Evolutionary conservation across 1,139 yeast species (phyloP).

Genomic region (Zygosaccharomyces pseudobailii): DNA sequence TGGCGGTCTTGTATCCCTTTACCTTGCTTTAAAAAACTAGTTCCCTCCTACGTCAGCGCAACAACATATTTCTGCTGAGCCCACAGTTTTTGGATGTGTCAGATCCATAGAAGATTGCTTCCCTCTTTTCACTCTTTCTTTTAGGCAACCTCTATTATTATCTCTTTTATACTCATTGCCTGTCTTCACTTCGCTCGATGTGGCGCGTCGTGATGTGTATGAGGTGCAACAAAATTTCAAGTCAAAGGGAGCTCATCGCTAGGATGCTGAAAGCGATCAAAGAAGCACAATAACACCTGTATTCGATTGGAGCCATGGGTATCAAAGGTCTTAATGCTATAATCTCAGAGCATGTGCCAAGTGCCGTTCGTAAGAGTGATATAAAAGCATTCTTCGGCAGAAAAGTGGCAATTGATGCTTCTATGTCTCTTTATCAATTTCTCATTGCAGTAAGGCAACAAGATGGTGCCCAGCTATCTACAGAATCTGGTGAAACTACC

Average conservation of each 20-base stretch:
- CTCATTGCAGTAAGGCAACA: slow-evolving; percentile 93
- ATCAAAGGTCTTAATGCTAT: slow-evolving; percentile 59
- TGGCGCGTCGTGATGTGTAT: neutral
- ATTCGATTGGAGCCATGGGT: slow-evolving; percentile 48
- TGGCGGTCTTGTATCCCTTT: too few species aligned
- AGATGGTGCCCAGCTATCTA: slow-evolving; percentile 91
- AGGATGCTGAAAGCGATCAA: neutral
- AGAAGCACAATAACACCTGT: neutral
- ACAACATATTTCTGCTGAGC: too few species aligned
- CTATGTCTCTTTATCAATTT: slow-evolving; percentile 94
- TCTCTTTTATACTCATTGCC: too few species aligned
- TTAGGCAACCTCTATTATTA: too few species aligned
- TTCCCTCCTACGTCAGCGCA: too few species aligned
- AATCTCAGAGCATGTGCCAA: slow-evolving; percentile 84
- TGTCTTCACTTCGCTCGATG: too few species aligned
- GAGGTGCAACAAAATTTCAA: neutral
- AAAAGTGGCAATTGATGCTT: slow-evolving; percentile 80
- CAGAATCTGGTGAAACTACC: slow-evolving; percentile 88
- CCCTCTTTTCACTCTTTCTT: too few species aligned
- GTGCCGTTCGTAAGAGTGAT: slow-evolving; percentile 70
- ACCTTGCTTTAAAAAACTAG: too few species aligned
- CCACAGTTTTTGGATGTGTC: too few species aligned
- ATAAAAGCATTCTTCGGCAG: slow-evolving; percentile 86
- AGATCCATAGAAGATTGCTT: too few species aligned
- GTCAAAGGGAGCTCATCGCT: neutral